Conservation (phyloP, 75 land plant genomes). For the Selaginella tamariscina region DNA sequence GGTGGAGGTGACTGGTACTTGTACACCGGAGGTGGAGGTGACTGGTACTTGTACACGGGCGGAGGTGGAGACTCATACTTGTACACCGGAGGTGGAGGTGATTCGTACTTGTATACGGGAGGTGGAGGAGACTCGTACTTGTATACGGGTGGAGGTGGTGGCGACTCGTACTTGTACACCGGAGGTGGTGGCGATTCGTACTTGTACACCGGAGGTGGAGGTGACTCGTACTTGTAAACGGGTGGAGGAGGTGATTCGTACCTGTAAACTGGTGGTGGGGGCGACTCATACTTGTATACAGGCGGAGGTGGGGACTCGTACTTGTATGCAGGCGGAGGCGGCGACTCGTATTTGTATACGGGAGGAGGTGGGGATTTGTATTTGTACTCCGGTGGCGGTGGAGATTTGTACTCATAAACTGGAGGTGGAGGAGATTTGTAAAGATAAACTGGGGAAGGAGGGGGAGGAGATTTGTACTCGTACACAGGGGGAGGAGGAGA, state of each 20-base stretch:
- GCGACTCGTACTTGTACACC: neutral
- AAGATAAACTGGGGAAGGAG: neutral
- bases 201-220: neutral
- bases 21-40: slow-evolving; percentile 2
- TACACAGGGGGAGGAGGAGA: neutral
- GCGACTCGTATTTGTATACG: neutral
- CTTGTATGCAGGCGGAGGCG: neutral
- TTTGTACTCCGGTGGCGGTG: neutral
- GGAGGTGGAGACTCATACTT: slow-evolving; percentile 5
- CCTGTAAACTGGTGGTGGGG: neutral
- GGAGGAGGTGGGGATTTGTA: neutral
- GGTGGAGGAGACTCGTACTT: neutral
- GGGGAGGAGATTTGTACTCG: no score
- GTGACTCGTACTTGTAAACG: neutral
- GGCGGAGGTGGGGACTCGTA: neutral
- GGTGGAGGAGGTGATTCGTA: neutral
- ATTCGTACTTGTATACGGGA: neutral
- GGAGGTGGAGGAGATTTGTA: neutral
- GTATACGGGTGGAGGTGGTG: neutral
- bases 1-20: slow-evolving; percentile 7
- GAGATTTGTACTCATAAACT: neutral
- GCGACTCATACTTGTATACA: neutral
- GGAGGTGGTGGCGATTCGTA: neutral
- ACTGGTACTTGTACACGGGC: neutral
- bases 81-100: neutral